Percentiles rank a stretch among this genome's conserved stretches.
These are phyloP conservation scores for Globisporangium paddicum DNA, from an alignment of 352 stramenopile genomes.

Conservation along the genomic window DNA sequence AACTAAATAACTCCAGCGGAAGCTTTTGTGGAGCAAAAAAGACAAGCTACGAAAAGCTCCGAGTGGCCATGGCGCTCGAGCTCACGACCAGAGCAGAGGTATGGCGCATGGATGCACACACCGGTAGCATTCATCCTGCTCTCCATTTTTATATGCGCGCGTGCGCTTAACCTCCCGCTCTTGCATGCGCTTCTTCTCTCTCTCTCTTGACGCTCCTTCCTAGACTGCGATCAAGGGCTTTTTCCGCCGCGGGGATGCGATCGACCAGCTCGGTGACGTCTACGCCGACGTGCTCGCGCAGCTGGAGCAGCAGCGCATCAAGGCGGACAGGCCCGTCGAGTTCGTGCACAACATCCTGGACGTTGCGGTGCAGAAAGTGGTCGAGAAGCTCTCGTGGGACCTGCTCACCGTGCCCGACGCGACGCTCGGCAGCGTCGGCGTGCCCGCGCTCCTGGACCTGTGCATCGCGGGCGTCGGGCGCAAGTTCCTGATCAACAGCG, in stretches of 20 bases:
- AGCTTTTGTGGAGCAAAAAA: background rate
- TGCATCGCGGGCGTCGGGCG: conserved; percentile 72
- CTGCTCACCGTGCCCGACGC: conserved; percentile 56
- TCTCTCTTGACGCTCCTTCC: background rate
- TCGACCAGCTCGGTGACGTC: conserved; percentile 43
- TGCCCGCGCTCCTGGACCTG: conserved; percentile 70
- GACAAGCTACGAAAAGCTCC: background rate
- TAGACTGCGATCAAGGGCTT: conserved; percentile 60
- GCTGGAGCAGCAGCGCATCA: conserved; percentile 29
- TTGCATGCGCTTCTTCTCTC: conserved; percentile 4
- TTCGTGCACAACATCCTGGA: conserved; percentile 63
- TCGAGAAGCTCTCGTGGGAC: conserved; percentile 73
- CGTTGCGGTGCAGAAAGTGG: conserved; percentile 75
- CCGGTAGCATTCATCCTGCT: too few species aligned
- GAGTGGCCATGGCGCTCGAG: conserved; percentile 45
- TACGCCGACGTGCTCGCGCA: conserved; percentile 29
- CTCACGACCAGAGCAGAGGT: conserved; percentile 65
- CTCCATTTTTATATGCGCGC: background rate
- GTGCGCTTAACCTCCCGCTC: background rate
- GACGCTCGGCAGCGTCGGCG: conserved; percentile 49
- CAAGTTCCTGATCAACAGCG: conserved; percentile 61
- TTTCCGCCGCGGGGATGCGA: conserved; percentile 46
- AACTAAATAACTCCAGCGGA: too few species aligned
- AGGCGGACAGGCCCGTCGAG: conserved; percentile 27
- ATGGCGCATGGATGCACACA: background rate